Conservation (phyloP, 2,329 filamentous ascomycete species). For the Botryotinia calthae region DNA sequence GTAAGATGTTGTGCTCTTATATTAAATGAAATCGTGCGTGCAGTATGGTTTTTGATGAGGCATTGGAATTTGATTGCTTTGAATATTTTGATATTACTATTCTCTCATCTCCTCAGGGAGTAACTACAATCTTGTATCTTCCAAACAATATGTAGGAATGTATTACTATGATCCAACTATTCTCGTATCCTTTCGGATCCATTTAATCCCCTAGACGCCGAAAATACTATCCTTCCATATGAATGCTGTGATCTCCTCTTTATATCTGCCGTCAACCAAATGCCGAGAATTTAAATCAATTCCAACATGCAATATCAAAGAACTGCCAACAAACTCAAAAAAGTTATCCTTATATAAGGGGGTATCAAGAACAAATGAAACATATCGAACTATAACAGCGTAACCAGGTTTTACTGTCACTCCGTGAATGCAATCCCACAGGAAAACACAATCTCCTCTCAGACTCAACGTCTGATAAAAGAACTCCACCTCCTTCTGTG, state of each 20-base stretch:
- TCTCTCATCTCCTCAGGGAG: neutral
- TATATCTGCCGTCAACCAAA: neutral
- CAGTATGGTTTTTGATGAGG: neutral
- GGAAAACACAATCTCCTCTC: neutral
- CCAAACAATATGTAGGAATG: neutral
- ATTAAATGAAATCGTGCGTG: neutral
- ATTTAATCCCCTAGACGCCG: neutral
- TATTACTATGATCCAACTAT: neutral
- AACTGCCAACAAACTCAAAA: neutral
- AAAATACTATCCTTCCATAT: neutral
- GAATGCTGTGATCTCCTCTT: neutral
- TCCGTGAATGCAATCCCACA: neutral
- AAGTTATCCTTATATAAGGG: neutral
- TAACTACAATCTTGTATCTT: neutral
- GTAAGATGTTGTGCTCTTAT: neutral
- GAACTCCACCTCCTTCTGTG: constrained; percentile 11
- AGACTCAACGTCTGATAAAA: neutral
- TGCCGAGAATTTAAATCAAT: neutral
- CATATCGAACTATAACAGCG: neutral
- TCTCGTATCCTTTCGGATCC: too few relatives aligned
- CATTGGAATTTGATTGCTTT: neutral
- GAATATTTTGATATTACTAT: neutral
- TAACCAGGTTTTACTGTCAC: neutral
- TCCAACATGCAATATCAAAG: constrained; percentile 1
- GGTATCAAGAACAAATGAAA: constrained; percentile 17